phyloP scores from a whole-genome alignment of 2,329 filamentous ascomycete genomes.

The Aspergillus sp. region DNA sequence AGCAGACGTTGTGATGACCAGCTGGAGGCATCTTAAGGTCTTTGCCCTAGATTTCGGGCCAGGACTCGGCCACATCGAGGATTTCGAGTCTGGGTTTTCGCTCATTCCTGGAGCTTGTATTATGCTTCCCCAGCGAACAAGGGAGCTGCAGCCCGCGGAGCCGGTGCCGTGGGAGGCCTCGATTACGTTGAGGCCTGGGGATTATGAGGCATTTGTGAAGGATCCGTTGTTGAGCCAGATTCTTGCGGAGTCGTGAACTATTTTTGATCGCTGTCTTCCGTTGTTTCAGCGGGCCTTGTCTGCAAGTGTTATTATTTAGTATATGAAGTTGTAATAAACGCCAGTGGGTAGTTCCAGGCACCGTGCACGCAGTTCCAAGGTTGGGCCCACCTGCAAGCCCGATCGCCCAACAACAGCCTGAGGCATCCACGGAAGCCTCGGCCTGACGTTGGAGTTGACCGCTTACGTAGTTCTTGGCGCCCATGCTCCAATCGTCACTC shows the following conservation, averaged over 20 bases:
- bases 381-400: too few relatives aligned
- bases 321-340: too few relatives aligned
- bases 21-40: background rate
- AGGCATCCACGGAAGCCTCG: too few relatives aligned
- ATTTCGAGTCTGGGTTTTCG: background rate
- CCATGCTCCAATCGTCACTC: constrained; percentile 1
- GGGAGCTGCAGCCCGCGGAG: background rate
- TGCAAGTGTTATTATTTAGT: background rate
- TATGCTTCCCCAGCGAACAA: background rate
- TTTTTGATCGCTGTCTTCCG: background rate
- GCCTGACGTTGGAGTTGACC: background rate
- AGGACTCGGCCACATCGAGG: background rate
- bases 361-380: too few relatives aligned
- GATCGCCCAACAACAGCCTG: too few relatives aligned
- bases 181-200: background rate
- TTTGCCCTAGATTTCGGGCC: background rate
- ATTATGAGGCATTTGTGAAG: background rate
- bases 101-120: background rate
- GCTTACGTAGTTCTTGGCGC: constrained; percentile 11
- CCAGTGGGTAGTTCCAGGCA: too few relatives aligned
- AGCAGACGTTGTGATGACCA: background rate
- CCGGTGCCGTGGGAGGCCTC: background rate
- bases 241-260: background rate
- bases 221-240: background rate
- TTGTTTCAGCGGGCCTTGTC: background rate